phyloP scores from a whole-genome alignment of 2,329 filamentous ascomycete species.

The Taxawa tesnikishii region DNA sequence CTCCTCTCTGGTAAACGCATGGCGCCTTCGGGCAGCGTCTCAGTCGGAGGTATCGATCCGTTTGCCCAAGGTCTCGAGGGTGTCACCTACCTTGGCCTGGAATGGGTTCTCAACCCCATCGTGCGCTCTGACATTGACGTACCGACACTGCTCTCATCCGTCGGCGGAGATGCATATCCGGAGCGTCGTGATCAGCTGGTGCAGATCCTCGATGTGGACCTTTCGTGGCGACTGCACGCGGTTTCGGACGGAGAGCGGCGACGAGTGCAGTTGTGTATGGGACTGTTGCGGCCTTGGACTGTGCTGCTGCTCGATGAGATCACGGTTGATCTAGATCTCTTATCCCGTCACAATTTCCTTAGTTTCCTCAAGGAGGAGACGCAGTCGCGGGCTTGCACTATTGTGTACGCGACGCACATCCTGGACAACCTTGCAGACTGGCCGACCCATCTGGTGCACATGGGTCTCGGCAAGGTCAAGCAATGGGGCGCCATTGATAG shows the following conservation, averaged over 20 bases:
- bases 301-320: constrained; percentile 90
- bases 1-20: constrained; percentile 92
- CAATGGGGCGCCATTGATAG: constrained; percentile 67
- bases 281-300: constrained; percentile 79
- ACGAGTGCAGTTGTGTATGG: constrained; percentile 92
- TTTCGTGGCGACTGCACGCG: constrained; percentile 88
- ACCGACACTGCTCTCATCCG: constrained; percentile 66
- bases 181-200: constrained; percentile 79
- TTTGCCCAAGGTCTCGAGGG: constrained; percentile 85
- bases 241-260: constrained; percentile 87
- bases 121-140: constrained; percentile 93
- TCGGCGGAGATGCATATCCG: constrained; percentile 76
- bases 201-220: constrained; percentile 79
- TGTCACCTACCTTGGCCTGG: constrained; percentile 90
- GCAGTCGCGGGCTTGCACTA: constrained; percentile 66
- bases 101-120: constrained; percentile 97
- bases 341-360: constrained; percentile 75
- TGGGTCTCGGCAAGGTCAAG: constrained; percentile 80
- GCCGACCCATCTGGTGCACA: constrained; percentile 93
- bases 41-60: constrained; percentile 73
- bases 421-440: constrained; percentile 87
- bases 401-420: constrained; percentile 97
- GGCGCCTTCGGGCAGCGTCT: constrained; percentile 62
- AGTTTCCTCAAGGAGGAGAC: constrained; percentile 80
- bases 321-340: constrained; percentile 87